Percentiles rank a stretch among this genome's conserved stretches.
Conservation (phyloP, 2,329 filamentous ascomycete species). For the Monosporascus sp. region DNA sequence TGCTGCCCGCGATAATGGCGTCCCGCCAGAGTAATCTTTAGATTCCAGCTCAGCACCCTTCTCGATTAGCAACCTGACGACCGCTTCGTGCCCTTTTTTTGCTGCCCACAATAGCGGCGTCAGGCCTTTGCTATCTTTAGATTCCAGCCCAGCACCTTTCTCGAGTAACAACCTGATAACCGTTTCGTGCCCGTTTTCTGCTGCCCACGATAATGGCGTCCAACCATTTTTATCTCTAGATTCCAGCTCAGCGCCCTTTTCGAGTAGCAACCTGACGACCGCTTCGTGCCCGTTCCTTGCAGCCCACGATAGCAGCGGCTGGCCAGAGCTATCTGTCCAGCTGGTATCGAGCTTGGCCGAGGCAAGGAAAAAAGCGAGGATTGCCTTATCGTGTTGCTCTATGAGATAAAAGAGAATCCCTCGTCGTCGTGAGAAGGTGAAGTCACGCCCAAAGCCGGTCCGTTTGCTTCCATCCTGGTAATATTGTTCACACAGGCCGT, state of each 20-base stretch:
- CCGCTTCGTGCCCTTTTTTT: neutral
- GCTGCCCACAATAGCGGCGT: neutral
- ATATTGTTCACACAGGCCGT: neutral
- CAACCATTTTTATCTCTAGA: too few species aligned
- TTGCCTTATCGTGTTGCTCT: too few species aligned
- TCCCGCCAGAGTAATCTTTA: neutral
- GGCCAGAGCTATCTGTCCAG: too few species aligned
- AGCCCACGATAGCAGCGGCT: too few species aligned
- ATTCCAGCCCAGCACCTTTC: neutral
- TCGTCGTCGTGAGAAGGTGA: neutral
- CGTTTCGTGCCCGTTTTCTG: too few species aligned
- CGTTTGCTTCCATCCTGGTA: neutral
- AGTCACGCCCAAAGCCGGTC: neutral
- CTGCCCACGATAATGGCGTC: too few species aligned
- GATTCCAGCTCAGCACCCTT: neutral
- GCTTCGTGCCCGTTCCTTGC: too few species aligned
- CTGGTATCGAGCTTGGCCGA: neutral
- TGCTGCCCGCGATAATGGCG: neutral
- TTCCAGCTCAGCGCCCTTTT: too few species aligned
- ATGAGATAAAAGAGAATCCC: neutral
- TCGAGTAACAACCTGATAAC: neutral
- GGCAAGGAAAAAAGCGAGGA: neutral
- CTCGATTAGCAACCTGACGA: neutral
- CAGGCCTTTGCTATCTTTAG: neutral
- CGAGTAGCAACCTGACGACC: too few species aligned